Percentiles rank a stretch among this genome's conserved stretches.
phyloP scores from a whole-genome alignment of 1,284 basidiomycete species.

The Cystobasidiaceae sp. region DNA sequence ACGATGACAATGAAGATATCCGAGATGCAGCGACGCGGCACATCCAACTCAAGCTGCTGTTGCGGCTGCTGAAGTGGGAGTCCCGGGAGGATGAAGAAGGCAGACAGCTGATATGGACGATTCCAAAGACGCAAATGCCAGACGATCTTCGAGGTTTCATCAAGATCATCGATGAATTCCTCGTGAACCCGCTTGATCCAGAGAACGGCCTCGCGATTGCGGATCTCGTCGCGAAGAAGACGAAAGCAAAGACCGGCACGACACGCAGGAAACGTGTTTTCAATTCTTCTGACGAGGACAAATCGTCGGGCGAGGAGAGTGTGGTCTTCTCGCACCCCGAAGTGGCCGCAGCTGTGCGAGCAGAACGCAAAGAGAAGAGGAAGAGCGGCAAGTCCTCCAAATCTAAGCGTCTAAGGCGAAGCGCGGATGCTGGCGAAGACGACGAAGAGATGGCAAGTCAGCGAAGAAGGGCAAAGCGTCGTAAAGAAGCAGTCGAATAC shows the following conservation, averaged over 20 bases:
- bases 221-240: constrained; percentile 61
- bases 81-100: constrained; percentile 43
- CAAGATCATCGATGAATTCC: constrained; percentile 68
- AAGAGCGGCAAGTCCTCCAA: constrained; percentile 49
- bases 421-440: constrained; percentile 40
- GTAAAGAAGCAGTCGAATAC: constrained; percentile 64
- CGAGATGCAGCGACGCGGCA: constrained; percentile 70
- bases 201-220: constrained; percentile 62
- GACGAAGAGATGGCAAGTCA: constrained; percentile 53
- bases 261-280: constrained; percentile 32
- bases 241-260: no score
- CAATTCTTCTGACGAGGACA: constrained; percentile 52
- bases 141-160: constrained; percentile 60
- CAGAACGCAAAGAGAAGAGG: constrained; percentile 45
- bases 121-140: constrained; percentile 63
- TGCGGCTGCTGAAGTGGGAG: constrained; percentile 61
- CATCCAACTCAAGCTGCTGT: constrained; percentile 71
- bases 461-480: constrained; percentile 34
- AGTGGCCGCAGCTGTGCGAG: constrained; percentile 38
- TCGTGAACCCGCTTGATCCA: constrained; percentile 66
- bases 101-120: constrained; percentile 61
- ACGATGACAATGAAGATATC: constrained; percentile 62
- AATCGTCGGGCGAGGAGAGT: constrained; percentile 49
- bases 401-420: constrained; percentile 45
- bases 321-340: constrained; percentile 39